Evolutionary conservation across 805 yeast genomes (phyloP).

Genomic region (Starmerella lactis-condensi): DNA sequence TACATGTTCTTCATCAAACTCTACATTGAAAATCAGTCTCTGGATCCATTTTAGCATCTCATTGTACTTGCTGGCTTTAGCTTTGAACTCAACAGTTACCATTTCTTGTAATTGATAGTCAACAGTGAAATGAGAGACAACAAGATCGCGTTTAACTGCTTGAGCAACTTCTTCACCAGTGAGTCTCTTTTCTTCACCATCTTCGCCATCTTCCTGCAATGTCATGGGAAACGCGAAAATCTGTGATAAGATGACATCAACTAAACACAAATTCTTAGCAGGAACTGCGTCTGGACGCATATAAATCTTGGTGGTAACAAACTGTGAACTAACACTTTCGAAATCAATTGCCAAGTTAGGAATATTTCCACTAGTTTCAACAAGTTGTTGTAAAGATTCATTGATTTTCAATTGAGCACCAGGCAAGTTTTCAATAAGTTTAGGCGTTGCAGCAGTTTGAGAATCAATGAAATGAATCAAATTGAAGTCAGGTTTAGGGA

Average conservation of each 20-base stretch:
- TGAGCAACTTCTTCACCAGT: slow-evolving; percentile 65
- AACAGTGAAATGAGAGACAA: slow-evolving; percentile 33
- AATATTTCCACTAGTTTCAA: slow-evolving; percentile 23
- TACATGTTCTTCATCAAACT: slow-evolving; percentile 57
- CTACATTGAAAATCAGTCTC: slow-evolving; percentile 43
- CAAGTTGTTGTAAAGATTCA: slow-evolving; percentile 13
- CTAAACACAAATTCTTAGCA: slow-evolving; percentile 38
- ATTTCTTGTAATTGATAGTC: slow-evolving; percentile 53
- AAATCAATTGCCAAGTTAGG: slow-evolving; percentile 57
- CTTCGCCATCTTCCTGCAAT: slow-evolving; percentile 25
- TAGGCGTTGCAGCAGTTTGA: slow-evolving; percentile 41
- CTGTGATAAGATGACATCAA: slow-evolving; percentile 43
- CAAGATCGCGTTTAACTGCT: slow-evolving; percentile 51
- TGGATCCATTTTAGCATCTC: slow-evolving; percentile 63
- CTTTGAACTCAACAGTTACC: slow-evolving; percentile 41
- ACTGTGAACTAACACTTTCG: slow-evolving; percentile 65
- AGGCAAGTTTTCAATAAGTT: slow-evolving; percentile 3
- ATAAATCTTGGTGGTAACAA: slow-evolving; percentile 47
- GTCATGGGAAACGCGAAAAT: slow-evolving; percentile 56
- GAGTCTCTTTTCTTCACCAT: slow-evolving; percentile 31
- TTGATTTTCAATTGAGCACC: slow-evolving; percentile 3
- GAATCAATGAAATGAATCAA: slow-evolving; percentile 57
- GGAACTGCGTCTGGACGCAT: slow-evolving; percentile 39
- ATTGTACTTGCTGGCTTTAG: slow-evolving; percentile 40
- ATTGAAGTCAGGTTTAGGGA: slow-evolving; percentile 57